Conservation (phyloP, 2,329 filamentous ascomycete species). For the Pseudogymnoascus sp. region DNA sequence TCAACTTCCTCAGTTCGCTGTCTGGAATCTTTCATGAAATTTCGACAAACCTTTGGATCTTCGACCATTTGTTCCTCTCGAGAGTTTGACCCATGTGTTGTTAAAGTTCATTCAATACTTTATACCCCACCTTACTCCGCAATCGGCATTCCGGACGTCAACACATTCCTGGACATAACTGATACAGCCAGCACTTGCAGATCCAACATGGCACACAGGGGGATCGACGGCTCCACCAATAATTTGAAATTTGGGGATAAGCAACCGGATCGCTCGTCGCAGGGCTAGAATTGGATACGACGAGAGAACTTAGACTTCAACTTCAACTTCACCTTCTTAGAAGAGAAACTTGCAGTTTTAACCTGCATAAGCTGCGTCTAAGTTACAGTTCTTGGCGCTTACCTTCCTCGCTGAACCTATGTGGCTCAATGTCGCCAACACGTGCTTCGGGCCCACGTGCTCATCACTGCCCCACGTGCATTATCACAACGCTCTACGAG, state of each 20-base stretch:
- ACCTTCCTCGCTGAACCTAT: neutral
- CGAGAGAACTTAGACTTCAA: neutral
- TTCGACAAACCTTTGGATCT: neutral
- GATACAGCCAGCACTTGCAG: neutral
- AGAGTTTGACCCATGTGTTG: neutral
- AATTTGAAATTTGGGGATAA: neutral
- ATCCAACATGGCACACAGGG: neutral
- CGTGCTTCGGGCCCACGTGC: neutral
- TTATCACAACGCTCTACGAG: neutral
- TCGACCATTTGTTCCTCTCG: neutral
- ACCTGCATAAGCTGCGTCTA: neutral
- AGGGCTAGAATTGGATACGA: neutral
- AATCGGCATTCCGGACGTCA: neutral
- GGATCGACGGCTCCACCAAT: neutral
- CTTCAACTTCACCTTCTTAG: neutral
- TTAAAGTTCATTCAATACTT: neutral
- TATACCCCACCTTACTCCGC: neutral
- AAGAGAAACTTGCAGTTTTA: neutral
- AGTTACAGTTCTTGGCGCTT: neutral
- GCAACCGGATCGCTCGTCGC: neutral
- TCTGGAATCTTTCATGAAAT: neutral
- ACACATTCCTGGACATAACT: neutral
- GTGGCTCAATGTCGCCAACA: neutral
- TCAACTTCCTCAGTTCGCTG: neutral
- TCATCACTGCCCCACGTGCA: neutral